Evolutionary conservation across 352 stramenopile genomes (phyloP), one percentile per base, ranked within the genome.

Genomic region (Phytophthora pini): DNA sequence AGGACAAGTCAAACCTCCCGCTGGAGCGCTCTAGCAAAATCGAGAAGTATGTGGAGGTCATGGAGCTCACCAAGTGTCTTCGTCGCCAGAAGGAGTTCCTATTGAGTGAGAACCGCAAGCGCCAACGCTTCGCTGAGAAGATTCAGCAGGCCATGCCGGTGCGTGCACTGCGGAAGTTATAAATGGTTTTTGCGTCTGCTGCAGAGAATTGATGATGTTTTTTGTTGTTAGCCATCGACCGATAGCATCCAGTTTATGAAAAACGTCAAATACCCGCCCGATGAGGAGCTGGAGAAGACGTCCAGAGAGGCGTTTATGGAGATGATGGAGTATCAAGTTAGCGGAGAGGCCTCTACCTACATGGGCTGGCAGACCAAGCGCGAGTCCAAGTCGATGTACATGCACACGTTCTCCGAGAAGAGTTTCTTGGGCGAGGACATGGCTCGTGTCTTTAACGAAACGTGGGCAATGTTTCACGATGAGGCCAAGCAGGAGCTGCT

Each of bases 241-340:
- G 84, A 94, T 62, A 92, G 84, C 65, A 89, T 94, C 48, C 86
- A 94, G 71, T 93, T 94, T 67, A 91, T 94, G 83, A 93, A 93
- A 67, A 94, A 92, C 34, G 84, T 94, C 62, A 94, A 93, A 68
- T 92, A 84, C 56, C 86, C 86, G 20, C 47, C 79, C 12, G 86
- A 93, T 54, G 79, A 90, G 17, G 86, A 93, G 56, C 82, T 94
- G 31, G 76, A 92, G 50, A 93, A 92, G 66, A 85, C 80, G 32
- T 87, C 84, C 9, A 77, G 83, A 45, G 83, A 88, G 52, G 83
- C 86, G 38, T 89, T 91, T 52, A 77, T 87, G 64, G 80, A 92
- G 74, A 94, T 94, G 86, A 77, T 86, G 54, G 80, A 89, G 70
- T 93, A 94, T 63, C 75, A 84, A 47, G 84, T 93, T 27, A 93